A percentile compares a stretch with the other conserved stretches of the same genome.
Evolutionary conservation across 1,284 basidiomycete species (phyloP).

Genomic region (Coniferiporia weirii): DNA sequence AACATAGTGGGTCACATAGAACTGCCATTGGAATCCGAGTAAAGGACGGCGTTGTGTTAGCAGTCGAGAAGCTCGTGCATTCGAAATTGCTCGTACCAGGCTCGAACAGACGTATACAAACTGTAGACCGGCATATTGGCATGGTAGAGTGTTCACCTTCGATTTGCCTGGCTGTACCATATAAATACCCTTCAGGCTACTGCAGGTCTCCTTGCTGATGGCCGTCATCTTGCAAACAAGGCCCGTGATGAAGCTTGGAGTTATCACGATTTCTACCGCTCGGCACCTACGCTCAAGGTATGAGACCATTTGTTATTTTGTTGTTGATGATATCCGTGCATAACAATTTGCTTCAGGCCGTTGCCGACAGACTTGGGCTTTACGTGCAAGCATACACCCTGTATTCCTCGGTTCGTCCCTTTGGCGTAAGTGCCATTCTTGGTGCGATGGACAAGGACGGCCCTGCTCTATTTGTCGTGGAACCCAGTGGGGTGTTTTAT

Average conservation of each 20-base stretch:
- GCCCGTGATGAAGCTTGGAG: conserved; percentile 82
- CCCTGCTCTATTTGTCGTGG: conserved; percentile 86
- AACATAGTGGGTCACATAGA: conserved; percentile 34
- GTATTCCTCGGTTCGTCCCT: conserved; percentile 96
- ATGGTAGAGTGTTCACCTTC: conserved; percentile 45
- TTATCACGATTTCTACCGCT: conserved; percentile 73
- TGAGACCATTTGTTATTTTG: background rate
- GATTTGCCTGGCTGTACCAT: background rate
- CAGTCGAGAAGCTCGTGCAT: conserved; percentile 97
- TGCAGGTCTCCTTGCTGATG: conserved; percentile 92
- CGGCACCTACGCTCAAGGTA: conserved; percentile 81
- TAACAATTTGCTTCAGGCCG: conserved; percentile 41
- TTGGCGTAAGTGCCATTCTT: conserved; percentile 91
- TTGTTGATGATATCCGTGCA: background rate
- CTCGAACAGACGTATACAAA: conserved; percentile 90
- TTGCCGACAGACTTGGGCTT: conserved; percentile 81
- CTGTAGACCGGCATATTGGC: conserved; percentile 90
- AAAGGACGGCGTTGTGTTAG: conserved; percentile 91
- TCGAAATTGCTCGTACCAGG: conserved; percentile 95
- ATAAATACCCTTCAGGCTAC: conserved; percentile 57
- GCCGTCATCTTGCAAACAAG: conserved; percentile 82
- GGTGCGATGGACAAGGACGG: conserved; percentile 88
- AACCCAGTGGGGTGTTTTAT: conserved; percentile 92
- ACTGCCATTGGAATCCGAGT: conserved; percentile 89
- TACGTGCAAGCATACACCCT: conserved; percentile 97